Percentiles rank a stretch among this genome's conserved stretches.
Evolutionary conservation across 2,329 filamentous ascomycete genomes (phyloP).

Genomic region (Talaromyces marneffei): DNA sequence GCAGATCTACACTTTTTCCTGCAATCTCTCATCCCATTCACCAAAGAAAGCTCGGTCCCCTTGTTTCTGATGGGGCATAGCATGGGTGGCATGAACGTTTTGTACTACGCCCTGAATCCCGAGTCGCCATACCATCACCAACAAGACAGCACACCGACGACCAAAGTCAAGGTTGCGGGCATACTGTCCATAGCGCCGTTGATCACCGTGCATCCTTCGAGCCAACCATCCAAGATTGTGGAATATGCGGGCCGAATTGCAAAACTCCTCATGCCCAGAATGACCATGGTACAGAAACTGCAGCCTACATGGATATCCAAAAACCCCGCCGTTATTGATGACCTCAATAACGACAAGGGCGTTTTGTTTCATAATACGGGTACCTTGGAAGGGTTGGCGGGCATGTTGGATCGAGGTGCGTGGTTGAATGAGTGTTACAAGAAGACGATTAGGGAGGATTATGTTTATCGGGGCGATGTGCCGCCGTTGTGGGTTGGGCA

Average conservation of each 20-base stretch:
- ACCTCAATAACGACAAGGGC: slow-evolving; percentile 1
- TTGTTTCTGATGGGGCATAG: slow-evolving; percentile 84
- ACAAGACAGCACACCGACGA: not conserved
- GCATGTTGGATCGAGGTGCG: slow-evolving; percentile 67
- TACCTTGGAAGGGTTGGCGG: slow-evolving; percentile 73
- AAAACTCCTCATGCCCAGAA: slow-evolving; percentile 1
- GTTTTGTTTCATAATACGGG: slow-evolving; percentile 73
- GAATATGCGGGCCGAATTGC: slow-evolving; percentile 7
- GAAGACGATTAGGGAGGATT: slow-evolving; percentile 16
- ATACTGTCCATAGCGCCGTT: slow-evolving; percentile 75
- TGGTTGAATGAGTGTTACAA: slow-evolving; percentile 49
- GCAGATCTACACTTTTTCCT: slow-evolving; percentile 75
- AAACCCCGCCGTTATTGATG: slow-evolving; percentile 26
- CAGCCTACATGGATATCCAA: slow-evolving; percentile 48
- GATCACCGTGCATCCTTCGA: slow-evolving; percentile 66
- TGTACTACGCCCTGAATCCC: slow-evolving; percentile 52
- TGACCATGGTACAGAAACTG: slow-evolving; percentile 8
- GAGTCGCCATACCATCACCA: slow-evolving; percentile 21
- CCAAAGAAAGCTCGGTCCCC: slow-evolving; percentile 31
- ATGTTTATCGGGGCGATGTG: slow-evolving; percentile 38
- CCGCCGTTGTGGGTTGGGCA: slow-evolving; percentile 66
- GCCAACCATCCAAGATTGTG: slow-evolving; percentile 41
- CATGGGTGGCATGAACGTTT: slow-evolving; percentile 77
- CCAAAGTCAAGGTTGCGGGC: slow-evolving; percentile 5
- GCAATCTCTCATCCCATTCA: slow-evolving; percentile 48